Base-by-base conservation (phyloP, 371 early-diverging fungal genomes). In the Mortierella sp. region DNA sequence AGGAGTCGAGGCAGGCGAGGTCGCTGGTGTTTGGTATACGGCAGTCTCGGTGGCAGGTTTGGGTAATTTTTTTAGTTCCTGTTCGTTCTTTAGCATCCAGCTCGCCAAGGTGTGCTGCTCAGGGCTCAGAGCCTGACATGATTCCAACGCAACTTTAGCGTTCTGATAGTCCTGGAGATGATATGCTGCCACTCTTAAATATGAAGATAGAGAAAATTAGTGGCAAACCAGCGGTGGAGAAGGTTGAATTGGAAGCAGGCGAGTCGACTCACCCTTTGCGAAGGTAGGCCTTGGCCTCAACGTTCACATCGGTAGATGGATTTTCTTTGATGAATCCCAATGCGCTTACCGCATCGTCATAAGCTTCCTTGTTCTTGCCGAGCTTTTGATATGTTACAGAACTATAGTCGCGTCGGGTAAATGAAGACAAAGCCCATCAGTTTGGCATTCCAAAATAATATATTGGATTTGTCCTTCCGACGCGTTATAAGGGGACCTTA, bases 331-430 rank as follows among this genome's bases (percentile, higher is more conserved):
- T 71, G 27, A 88, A 79, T n/a, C 47, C 58, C 30, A 87, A 61
- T 1, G 89, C 92, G 49, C 78, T 72, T 27, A 78, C 60, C 5
- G 89, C 92, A 72, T 94, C 94, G n/a, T 53, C 55, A 4, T 87
- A 72, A 15, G 93, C 89, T 9, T 81, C 73, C 12, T 83, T 73
- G 26, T 69, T 60, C 54, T 86, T 78, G 31, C 82, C 83, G 9
- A 91, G 72, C 70, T 91, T 87, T 70, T 86, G 81, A 58, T 89
- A 82, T 3, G 83, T 82, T 24, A 78, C 82, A 39, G 85, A 89
- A 23, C 86, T 91, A 79, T n/a, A n/a, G n/a, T n/a, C n/a, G n/a
- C n/a, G n/a, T n/a, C n/a, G n/a, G n/a, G n/a, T n/a, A n/a, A n/a
- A n/a, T n/a, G n/a, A n/a, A n/a, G n/a, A n/a, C n/a, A n/a, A n/a